Evolutionary conservation across 2,329 filamentous ascomycete species (phyloP).

Genomic region (Akanthomyces uredinophilus): DNA sequence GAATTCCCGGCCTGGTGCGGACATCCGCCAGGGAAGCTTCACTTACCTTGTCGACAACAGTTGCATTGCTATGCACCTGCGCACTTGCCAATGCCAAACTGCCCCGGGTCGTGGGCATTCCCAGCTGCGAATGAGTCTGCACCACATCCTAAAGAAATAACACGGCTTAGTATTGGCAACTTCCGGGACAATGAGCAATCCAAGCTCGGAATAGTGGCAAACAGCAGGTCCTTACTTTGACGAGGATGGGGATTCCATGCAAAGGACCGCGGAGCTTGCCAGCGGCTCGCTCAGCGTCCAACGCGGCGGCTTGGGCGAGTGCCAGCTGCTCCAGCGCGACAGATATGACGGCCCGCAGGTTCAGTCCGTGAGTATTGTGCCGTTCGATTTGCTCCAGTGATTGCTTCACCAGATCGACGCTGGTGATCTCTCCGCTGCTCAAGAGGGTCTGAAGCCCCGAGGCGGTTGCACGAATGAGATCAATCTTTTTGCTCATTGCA

Average conservation of each 20-base stretch:
- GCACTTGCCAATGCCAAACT: neutral
- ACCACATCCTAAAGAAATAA: too few relatives aligned
- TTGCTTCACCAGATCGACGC: slow-evolving; percentile 15
- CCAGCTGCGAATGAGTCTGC: neutral
- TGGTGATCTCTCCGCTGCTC: neutral
- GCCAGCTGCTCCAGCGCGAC: slow-evolving; percentile 8
- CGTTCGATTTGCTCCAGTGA: slow-evolving; percentile 17
- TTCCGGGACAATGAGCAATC: too few relatives aligned
- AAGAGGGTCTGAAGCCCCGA: neutral
- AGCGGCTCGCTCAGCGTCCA: slow-evolving; percentile 16
- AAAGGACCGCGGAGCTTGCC: slow-evolving; percentile 16
- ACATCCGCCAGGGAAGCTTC: too few relatives aligned
- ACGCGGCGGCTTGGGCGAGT: neutral
- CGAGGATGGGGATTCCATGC: slow-evolving; percentile 19
- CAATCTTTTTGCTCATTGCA: too few relatives aligned
- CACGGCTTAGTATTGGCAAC: neutral
- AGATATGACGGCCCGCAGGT: slow-evolving; percentile 17
- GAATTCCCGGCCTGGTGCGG: too few relatives aligned
- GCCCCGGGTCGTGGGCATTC: slow-evolving; percentile 16
- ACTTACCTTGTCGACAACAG: too few relatives aligned
- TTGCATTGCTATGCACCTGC: too few relatives aligned
- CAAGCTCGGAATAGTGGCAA: too few relatives aligned
- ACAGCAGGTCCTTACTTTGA: slow-evolving; percentile 16
- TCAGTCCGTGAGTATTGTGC: slow-evolving; percentile 3
- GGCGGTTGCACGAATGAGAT: neutral